Conservation (phyloP, 192 early-diverging fungal genomes). For the Tieghemiomyces parasiticus region DNA sequence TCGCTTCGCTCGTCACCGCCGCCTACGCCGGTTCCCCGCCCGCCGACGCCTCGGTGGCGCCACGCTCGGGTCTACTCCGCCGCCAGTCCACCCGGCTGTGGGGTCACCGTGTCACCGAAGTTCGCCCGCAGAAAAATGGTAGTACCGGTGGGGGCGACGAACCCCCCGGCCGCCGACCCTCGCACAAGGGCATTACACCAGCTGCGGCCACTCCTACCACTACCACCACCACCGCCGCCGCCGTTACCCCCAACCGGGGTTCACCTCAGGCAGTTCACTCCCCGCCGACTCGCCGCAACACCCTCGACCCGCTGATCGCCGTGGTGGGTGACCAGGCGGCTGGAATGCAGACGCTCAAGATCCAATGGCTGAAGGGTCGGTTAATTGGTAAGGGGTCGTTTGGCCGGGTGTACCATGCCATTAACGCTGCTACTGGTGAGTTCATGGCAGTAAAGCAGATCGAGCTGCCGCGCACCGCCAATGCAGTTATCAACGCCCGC, state of each 20-base stretch:
- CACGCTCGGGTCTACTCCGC: slow-evolving; percentile 19
- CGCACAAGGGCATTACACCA: no score
- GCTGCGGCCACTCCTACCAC: no score
- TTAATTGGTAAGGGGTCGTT: slow-evolving; percentile 77
- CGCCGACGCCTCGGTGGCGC: not conserved
- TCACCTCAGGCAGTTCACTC: no score
- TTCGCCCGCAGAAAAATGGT: slow-evolving; percentile 14
- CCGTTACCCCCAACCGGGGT: no score
- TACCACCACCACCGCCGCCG: no score
- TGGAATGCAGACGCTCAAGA: slow-evolving; percentile 19
- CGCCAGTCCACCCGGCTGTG: slow-evolving; percentile 35
- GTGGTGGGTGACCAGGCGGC: slow-evolving; percentile 21
- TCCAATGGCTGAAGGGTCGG: slow-evolving; percentile 59
- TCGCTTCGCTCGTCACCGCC: slow-evolving; percentile 2
- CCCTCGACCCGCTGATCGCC: slow-evolving; percentile 24
- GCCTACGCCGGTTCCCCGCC: not conserved
- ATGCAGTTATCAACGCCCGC: not conserved
- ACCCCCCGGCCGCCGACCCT: not conserved
- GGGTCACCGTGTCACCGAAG: slow-evolving; percentile 29
- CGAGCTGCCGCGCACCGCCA: slow-evolving; percentile 34
- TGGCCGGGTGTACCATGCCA: slow-evolving; percentile 58
- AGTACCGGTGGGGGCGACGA: not conserved
- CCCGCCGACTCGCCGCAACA: slow-evolving; percentile 21
- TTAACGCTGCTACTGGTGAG: slow-evolving; percentile 55
- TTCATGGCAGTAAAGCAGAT: slow-evolving; percentile 80